Base-by-base conservation (phyloP, 495 filamentous ascomycete species). In the Delitschia confertaspora region DNA sequence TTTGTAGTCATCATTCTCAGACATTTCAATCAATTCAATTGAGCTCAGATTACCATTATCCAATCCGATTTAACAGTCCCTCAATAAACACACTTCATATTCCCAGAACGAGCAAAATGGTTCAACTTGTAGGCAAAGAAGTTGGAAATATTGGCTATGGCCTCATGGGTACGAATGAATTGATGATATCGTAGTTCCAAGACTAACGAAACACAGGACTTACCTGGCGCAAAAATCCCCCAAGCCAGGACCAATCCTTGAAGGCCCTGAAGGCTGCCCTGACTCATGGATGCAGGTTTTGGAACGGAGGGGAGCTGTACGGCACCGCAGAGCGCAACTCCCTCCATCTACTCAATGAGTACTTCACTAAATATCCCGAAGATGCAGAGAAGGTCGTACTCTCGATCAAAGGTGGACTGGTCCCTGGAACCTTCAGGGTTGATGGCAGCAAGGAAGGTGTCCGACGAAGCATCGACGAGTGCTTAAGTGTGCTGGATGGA, bases 291-390 rank as follows among this genome's bases (percentile, higher is more conserved):
- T 72, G 70, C 62, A 82, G 76, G 62, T 77, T 84, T 62, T 89
- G 83, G 83, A 88, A 88, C 57, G 84, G 71, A 31, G 83, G 80
- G 51, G 80, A 87, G 50, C 72, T 93, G 55, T 93, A 93, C 63
- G 85, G 85, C 33, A 69, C 77, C 0, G 72, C 74, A 1, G 73
- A 80, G 18, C 67, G 69, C 67, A 86, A 89, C 69, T 75, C 71
- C 9, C 68, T 85, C 3, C 67, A 71, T 37, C 66, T 85, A 3
- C 65, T 85, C 37, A 71, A 78, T 27, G 63, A 66, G 32, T 85
- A 85, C 66, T 83, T 82, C 58, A 72, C 64, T 20, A 65, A 72
- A 49, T 78, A 83, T 58, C 82, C 82, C 6, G 75, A 75, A 46
- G 79, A 85, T 58, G 72, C 71, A 3, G 69, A 71, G 23, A 81